Conservation (phyloP, 352 stramenopile species). For the Blastocystis sp. region DNA sequence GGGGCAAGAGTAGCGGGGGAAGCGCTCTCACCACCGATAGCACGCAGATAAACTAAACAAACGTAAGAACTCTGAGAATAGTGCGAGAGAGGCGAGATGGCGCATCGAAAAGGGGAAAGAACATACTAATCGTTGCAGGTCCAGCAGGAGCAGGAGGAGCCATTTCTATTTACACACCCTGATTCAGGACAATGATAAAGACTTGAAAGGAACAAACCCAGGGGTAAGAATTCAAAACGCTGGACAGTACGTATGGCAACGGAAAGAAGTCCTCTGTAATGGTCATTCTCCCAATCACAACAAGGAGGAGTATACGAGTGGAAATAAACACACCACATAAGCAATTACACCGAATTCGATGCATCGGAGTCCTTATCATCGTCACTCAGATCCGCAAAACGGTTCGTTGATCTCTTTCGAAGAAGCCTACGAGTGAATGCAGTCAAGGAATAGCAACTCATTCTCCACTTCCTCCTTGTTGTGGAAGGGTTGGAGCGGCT, state of each 20-base stretch:
- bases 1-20: constrained; percentile 94
- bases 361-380: neutral
- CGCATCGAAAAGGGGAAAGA: constrained; percentile 71
- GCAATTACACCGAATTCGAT: neutral
- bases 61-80: neutral
- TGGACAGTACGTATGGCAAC: neutral
- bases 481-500: neutral
- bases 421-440: neutral
- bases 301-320: neutral
- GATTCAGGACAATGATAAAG: constrained; percentile 82
- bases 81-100: neutral
- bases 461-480: neutral
- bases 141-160: constrained; percentile 70
- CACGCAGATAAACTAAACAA: constrained; percentile 85
- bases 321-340: neutral
- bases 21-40: constrained; percentile 96
- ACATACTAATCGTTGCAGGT: constrained; percentile 70
- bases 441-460: neutral
- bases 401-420: constrained; percentile 26
- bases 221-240: neutral
- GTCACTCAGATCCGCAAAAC: constrained; percentile 33
- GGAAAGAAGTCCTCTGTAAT: neutral
- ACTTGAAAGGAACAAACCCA: neutral
- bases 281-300: neutral
- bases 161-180: constrained; percentile 96